A percentile compares a stretch with the other conserved stretches of the same genome.
Conservation (phyloP, 2,329 filamentous ascomycete species). For the Ceratocystis papillata region DNA sequence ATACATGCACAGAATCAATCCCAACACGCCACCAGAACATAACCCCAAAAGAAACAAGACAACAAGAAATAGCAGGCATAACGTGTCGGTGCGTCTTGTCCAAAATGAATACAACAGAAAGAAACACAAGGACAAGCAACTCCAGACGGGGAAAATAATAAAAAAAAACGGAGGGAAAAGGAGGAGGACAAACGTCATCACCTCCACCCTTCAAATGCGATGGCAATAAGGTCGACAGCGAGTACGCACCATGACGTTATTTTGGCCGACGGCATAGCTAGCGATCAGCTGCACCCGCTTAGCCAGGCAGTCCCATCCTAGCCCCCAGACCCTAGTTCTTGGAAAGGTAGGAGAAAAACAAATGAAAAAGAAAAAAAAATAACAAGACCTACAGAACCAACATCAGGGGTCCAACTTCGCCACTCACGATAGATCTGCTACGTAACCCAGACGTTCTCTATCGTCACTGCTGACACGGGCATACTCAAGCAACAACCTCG, state of each 20-base stretch:
- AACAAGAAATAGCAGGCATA: slow-evolving; percentile 1
- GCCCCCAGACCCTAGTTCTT: neutral
- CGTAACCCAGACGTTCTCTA: slow-evolving; percentile 46
- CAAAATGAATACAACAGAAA: neutral
- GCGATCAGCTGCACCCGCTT: neutral
- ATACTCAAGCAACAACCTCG: slow-evolving; percentile 55
- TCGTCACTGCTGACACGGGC: slow-evolving; percentile 44
- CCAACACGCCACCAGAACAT: neutral
- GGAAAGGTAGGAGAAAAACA: neutral
- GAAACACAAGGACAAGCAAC: slow-evolving; percentile 3
- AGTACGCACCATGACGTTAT: neutral
- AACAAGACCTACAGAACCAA: neutral
- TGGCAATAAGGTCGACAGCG: neutral
- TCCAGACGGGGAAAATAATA: neutral
- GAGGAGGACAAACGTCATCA: slow-evolving; percentile 18
- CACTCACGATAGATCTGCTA: slow-evolving; percentile 36
- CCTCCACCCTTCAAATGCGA: neutral
- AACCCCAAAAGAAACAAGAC: slow-evolving; percentile 6
- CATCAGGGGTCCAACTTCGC: neutral
- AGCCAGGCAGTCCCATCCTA: neutral
- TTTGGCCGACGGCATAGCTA: slow-evolving; percentile 7
- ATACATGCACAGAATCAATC: neutral
- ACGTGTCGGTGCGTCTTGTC: neutral
- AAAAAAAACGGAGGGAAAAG: neutral
- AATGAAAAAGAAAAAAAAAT: neutral